These are phyloP conservation scores for Tetracladium setigerum DNA, from an alignment of 495 filamentous ascomycete species.

Conservation along the genomic window DNA sequence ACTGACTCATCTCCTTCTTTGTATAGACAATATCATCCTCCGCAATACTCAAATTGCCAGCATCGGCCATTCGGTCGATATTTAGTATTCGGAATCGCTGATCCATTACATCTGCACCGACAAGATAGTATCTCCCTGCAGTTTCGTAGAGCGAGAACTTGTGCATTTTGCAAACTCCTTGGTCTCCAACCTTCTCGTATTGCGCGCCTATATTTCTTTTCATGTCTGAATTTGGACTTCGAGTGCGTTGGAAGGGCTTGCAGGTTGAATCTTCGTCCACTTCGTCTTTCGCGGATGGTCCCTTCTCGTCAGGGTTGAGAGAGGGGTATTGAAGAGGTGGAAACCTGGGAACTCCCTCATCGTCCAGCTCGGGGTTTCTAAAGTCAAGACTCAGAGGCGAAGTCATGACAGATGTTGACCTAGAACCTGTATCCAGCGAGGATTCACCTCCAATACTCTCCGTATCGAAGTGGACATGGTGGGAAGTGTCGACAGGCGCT, in stretches of 20 bases:
- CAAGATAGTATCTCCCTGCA: constrained; percentile 82
- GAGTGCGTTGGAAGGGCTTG: constrained; percentile 54
- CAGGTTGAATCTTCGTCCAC: constrained; percentile 60
- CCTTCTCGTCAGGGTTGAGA: constrained; percentile 2
- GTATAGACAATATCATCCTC: constrained; percentile 95
- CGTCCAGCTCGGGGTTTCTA: constrained; percentile 7
- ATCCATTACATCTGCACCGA: constrained; percentile 85
- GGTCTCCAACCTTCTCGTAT: constrained; percentile 56
- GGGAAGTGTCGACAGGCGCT: constrained; percentile 2
- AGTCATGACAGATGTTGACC: constrained; percentile 21
- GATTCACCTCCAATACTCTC: constrained; percentile 11
- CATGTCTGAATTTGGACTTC: constrained; percentile 43
- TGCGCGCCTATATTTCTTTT: constrained; percentile 39
- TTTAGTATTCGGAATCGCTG: constrained; percentile 85
- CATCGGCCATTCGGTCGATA: constrained; percentile 82
- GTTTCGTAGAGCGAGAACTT: constrained; percentile 95
- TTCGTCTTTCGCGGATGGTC: constrained; percentile 21
- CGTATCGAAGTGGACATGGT: constrained; percentile 15
- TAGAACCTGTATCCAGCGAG: constrained; percentile 13
- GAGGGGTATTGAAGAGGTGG: constrained; percentile 13
- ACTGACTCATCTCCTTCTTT: constrained; percentile 84
- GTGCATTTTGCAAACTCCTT: constrained; percentile 80
- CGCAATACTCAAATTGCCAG: constrained; percentile 70
- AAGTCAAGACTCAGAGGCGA: constrained; percentile 18
- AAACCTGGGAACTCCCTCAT: constrained; percentile 12